Conservation (phyloP, 139 green algal genomes). For the Chlorella sorokiniana region DNA sequence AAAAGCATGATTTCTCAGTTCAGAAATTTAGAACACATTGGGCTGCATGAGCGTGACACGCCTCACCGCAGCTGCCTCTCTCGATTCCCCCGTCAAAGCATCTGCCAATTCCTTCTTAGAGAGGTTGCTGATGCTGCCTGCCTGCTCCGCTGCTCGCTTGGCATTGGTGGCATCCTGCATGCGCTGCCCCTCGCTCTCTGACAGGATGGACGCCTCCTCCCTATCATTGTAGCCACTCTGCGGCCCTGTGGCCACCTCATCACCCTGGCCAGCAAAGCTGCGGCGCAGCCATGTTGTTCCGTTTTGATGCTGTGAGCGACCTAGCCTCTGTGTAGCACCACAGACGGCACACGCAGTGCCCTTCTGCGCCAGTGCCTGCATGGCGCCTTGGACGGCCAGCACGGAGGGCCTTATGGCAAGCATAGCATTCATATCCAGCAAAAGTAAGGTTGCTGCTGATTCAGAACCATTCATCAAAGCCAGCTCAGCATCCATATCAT, state of each 20-base stretch:
- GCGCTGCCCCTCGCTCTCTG: background rate
- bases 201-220: background rate
- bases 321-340: too few relatives aligned
- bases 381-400: too few relatives aligned
- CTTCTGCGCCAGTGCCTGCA: too few relatives aligned
- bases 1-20: too few relatives aligned
- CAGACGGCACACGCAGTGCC: too few relatives aligned
- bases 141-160: background rate
- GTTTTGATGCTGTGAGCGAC: too few relatives aligned
- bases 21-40: too few relatives aligned
- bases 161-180: background rate
- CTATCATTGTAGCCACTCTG: conserved; percentile 5
- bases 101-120: background rate
- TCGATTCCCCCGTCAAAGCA: background rate
- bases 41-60: background rate
- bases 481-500: too few relatives aligned
- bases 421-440: too few relatives aligned
- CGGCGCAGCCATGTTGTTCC: background rate
- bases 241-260: background rate
- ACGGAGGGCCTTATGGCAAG: too few relatives aligned
- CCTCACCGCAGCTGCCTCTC: conserved; percentile 23
- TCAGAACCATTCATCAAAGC: too few relatives aligned
- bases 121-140: background rate
- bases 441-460: too few relatives aligned
- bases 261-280: background rate